Evolutionary conservation across 2,329 filamentous ascomycete genomes (phyloP).

Genomic region (Curvularia lunata): DNA sequence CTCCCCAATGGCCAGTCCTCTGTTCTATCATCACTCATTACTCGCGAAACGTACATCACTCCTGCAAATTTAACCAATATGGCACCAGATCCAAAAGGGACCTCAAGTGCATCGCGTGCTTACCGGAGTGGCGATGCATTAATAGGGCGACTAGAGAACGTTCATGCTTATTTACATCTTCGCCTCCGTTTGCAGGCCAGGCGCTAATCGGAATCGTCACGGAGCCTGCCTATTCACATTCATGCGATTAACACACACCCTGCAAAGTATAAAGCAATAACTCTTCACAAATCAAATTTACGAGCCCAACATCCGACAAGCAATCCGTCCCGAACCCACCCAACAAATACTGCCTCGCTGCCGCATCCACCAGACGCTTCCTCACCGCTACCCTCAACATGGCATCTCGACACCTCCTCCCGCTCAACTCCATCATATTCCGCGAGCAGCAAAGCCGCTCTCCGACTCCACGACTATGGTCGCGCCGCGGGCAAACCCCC

Average conservation of each 20-base stretch:
- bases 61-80: neutral
- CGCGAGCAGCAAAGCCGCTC: neutral
- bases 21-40: neutral
- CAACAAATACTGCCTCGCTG: neutral
- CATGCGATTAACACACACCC: neutral
- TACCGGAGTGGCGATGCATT: neutral
- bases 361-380: neutral
- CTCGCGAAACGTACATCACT: neutral
- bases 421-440: constrained; percentile 19
- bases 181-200: constrained; percentile 8
- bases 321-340: too few relatives aligned
- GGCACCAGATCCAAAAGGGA: neutral
- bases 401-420: constrained; percentile 19
- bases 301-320: neutral
- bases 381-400: neutral
- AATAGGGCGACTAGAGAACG: neutral
- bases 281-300: neutral
- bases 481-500: neutral
- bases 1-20: neutral
- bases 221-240: neutral
- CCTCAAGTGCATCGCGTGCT: neutral
- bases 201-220: neutral
- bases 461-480: neutral
- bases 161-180: neutral
- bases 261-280: neutral